These are phyloP conservation scores for Ceratocystis smalleyi DNA, from an alignment of 2,329 filamentous ascomycete species.

Conservation along the genomic window DNA sequence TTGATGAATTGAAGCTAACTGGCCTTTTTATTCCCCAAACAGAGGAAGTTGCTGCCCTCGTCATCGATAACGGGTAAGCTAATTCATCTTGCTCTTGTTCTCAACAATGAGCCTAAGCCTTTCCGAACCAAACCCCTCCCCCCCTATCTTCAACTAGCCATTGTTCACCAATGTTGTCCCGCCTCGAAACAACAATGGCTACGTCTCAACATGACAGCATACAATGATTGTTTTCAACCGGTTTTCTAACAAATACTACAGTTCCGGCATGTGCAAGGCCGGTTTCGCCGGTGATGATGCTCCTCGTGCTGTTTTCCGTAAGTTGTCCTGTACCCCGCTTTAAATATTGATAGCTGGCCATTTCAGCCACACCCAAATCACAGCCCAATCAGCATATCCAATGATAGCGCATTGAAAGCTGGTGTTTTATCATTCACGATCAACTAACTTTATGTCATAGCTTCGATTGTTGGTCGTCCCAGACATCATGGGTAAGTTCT, in stretches of 20 bases:
- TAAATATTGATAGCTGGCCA: conserved; percentile 17
- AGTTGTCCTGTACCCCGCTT: conserved; percentile 54
- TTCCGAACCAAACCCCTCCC: conserved; percentile 10
- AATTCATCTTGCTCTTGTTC: conserved; percentile 22
- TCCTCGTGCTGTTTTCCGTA: conserved; percentile 99
- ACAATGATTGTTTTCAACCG: neutral
- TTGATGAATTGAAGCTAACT: neutral
- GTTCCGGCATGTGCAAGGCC: conserved; percentile 99
- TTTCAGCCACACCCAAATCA: neutral
- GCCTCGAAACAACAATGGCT: neutral
- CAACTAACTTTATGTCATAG: conserved; percentile 32
- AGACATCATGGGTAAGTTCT: conserved; percentile 94
- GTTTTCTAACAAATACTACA: conserved; percentile 27
- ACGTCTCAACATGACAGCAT: neutral
- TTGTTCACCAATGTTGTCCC: conserved; percentile 7
- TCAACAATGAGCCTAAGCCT: conserved; percentile 23
- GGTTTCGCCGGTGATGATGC: conserved; percentile 99
- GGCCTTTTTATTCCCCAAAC: conserved; percentile 17
- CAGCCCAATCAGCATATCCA: conserved; percentile 19
- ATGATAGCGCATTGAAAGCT: neutral
- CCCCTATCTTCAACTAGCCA: conserved; percentile 14
- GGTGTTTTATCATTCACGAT: neutral
- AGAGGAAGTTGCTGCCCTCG: conserved; percentile 99
- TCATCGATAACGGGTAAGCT: conserved; percentile 99
- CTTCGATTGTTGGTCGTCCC: conserved; percentile 98